These are phyloP conservation scores for Elasticomyces elasticus DNA, from an alignment of 495 filamentous ascomycete genomes.

Conservation along the genomic window DNA sequence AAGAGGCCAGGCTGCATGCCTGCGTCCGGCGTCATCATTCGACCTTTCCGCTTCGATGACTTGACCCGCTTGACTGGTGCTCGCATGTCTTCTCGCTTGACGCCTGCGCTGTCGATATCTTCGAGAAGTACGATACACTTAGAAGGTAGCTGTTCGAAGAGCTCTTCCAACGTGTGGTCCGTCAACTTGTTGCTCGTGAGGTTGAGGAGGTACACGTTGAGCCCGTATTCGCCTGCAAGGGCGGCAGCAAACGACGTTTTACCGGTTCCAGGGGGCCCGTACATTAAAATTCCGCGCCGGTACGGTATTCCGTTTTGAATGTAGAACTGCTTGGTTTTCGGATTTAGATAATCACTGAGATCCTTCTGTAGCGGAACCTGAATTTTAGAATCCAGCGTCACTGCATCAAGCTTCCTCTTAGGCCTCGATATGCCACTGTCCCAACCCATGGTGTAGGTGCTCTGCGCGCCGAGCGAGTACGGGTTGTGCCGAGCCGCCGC, in stretches of 20 bases:
- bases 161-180: constrained; percentile 28
- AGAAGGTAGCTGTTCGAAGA: constrained; percentile 20
- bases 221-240: constrained; percentile 43
- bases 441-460: constrained; percentile 24
- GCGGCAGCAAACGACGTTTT: constrained; percentile 12
- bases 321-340: constrained; percentile 29
- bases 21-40: too few species aligned
- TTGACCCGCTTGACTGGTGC: background rate
- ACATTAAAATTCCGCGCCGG: constrained; percentile 11
- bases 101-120: constrained; percentile 21
- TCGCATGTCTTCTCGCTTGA: constrained; percentile 26
- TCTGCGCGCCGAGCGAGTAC: constrained; percentile 17
- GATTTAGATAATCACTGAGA: constrained; percentile 28
- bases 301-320: constrained; percentile 34
- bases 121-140: constrained; percentile 23
- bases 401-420: background rate
- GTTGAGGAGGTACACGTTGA: constrained; percentile 55
- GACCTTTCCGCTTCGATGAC: background rate
- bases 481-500: constrained; percentile 11
- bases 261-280: constrained; percentile 17
- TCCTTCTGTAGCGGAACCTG: constrained; percentile 20
- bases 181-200: constrained; percentile 23
- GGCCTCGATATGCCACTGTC: background rate
- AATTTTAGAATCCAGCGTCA: constrained; percentile 11
- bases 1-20: too few species aligned